Evolutionary conservation across 345 rosid species (phyloP), one percentile per base, ranked within the genome.

Genomic region (Geranium rotundifolium): DNA sequence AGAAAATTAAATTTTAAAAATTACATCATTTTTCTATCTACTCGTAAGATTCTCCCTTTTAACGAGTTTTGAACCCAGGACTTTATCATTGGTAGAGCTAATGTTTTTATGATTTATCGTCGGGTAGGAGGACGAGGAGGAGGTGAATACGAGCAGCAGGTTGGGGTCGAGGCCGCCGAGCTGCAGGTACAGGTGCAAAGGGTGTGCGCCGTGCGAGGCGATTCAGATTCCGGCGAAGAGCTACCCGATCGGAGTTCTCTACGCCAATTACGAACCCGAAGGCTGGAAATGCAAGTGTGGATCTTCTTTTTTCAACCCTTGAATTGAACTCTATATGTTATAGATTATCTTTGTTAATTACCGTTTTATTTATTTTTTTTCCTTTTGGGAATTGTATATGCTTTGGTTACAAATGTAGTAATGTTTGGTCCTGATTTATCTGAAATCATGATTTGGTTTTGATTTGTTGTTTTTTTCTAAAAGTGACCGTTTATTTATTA

Each of bases 281-380:
- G 79, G 79, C 1, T 76, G 79, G 79, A 76, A 69, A 63, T 72
- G 79, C 79, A 76, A 76, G 67, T 76, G 79, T 64, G 79, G 79
- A 23, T 13, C 71, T 52, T 41, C 71, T 54, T 66, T 72, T 65
- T 72, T 68, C 20, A 67, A 69, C 62, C 80, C 70, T 14, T 76
- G 46, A 50, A 16, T n/a, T 19, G 15, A 57, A 7, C 14, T 8
- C 20, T 16, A 9, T 4, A 23, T 23, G 2, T 23, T 23, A 23
- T 23, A 23, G 27, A 23, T 23, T 23, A 23, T 23, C 27, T 17
- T 17, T 56, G 9, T 56, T n/a, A n/a, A n/a, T n/a, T 2, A 0
- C 27, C 27, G 0, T 9, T 17, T 56, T 27, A 19, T 56, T 16
- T 17, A 17, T 8, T 17, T 56, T 56, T 2, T 17, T 17, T 18